A percentile compares a stretch with the other conserved stretches of the same genome.
phyloP scores from a whole-genome alignment of 2,329 filamentous ascomycete genomes.

The Xylariaceae sp. region DNA sequence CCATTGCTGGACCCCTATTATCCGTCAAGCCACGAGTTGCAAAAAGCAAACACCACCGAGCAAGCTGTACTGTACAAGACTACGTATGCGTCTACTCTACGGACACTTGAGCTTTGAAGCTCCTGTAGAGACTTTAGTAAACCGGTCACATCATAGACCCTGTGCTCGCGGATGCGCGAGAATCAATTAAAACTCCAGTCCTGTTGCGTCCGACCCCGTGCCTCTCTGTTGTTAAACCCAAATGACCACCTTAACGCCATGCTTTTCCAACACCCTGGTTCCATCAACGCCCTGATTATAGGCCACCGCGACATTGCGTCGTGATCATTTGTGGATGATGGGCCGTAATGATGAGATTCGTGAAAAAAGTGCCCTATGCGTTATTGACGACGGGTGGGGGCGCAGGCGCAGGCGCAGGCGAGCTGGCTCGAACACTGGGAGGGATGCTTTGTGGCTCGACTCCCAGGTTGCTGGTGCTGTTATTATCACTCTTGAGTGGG shows the following conservation, averaged over 20 bases:
- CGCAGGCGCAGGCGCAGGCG: slow-evolving; percentile 43
- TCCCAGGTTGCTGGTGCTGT: slow-evolving; percentile 37
- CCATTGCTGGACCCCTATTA: neutral
- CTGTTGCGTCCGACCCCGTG: neutral
- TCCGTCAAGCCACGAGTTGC: neutral
- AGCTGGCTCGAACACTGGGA: slow-evolving; percentile 48
- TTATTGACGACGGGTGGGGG: slow-evolving; percentile 34
- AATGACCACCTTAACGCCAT: slow-evolving; percentile 29
- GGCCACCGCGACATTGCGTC: slow-evolving; percentile 3
- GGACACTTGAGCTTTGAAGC: slow-evolving; percentile 8
- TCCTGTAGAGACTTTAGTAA: slow-evolving; percentile 13
- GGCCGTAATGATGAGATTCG: neutral
- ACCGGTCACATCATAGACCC: neutral
- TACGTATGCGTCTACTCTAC: slow-evolving; percentile 12
- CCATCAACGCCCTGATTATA: slow-evolving; percentile 23
- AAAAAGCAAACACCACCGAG: neutral
- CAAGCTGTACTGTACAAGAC: slow-evolving; percentile 24
- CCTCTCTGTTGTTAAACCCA: slow-evolving; percentile 11
- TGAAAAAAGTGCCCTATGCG: slow-evolving; percentile 31
- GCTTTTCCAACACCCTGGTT: slow-evolving; percentile 25
- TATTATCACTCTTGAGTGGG: slow-evolving; percentile 43
- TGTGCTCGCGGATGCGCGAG: neutral
- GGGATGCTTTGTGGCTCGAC: slow-evolving; percentile 49
- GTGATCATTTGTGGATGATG: slow-evolving; percentile 4
- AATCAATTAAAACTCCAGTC: neutral